Evolutionary conservation across 768 basidiomycete genomes (phyloP).

Genomic region (Austroboletus festivus): DNA sequence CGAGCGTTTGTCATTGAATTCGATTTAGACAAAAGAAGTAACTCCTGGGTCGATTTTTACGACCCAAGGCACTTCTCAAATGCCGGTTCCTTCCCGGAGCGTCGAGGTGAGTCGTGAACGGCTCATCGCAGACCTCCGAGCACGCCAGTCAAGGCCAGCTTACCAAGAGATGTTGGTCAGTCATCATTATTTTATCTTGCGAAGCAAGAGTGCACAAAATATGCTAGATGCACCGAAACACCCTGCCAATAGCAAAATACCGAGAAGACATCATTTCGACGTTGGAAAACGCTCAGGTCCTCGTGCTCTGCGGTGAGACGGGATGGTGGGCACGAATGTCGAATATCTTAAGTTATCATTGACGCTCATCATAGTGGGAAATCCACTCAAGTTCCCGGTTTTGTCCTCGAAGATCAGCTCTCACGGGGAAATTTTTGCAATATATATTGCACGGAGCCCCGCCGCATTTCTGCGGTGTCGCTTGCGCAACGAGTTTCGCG

Average conservation of each 20-base stretch:
- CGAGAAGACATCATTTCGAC: conserved; percentile 66
- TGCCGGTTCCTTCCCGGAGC: conserved; percentile 7
- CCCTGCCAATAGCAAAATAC: conserved; percentile 83
- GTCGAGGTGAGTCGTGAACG: conserved; percentile 40
- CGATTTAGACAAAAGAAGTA: conserved; percentile 15
- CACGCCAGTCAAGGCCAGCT: conserved; percentile 55
- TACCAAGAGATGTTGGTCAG: conserved; percentile 91
- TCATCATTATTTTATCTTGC: conserved; percentile 11
- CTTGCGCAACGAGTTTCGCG: conserved; percentile 90
- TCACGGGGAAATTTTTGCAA: conserved; percentile 79
- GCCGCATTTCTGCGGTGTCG: conserved; percentile 94
- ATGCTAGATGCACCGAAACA: conserved; percentile 64
- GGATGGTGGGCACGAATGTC: conserved; percentile 58
- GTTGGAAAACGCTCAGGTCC: conserved; percentile 72
- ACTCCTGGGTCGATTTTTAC: conserved; percentile 19
- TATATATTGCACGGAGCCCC: conserved; percentile 93
- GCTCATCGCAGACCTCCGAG: conserved; percentile 54
- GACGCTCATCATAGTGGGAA: conserved; percentile 64
- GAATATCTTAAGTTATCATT: conserved; percentile 18
- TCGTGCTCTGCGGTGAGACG: conserved; percentile 85
- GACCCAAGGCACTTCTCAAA: conserved; percentile 14
- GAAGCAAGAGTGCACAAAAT: not conserved
- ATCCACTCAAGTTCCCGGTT: conserved; percentile 93
- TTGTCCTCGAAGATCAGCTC: conserved; percentile 88
- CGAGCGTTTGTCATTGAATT: not conserved